Evolutionary conservation across 148 eudicot species (phyloP), one percentile per base, ranked within the genome.

Genomic region (Euryodendron excelsum): DNA sequence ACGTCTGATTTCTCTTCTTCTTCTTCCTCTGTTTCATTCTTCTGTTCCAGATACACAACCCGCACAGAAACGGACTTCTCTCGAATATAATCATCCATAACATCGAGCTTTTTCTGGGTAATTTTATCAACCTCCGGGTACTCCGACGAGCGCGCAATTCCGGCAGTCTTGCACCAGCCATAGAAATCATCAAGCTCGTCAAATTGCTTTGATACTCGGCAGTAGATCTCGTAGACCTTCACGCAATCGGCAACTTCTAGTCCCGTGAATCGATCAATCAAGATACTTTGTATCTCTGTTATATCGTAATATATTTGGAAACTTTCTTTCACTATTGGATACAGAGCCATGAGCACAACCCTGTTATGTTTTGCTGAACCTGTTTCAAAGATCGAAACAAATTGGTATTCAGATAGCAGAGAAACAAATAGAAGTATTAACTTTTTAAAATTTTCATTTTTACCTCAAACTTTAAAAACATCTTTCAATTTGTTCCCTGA

Each of bases 171-270:
- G 81, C 87, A 82, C 97, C 97, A 93, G 28, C 12, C 59, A 69
- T 90, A 96, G 83, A 87, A 96, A 2, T 60, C 76, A 28, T 89
- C 87, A 1, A 96, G 91, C 82, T 96, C 97, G 3, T 93, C 93
- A 12, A 88, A 93, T 75, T 96, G 98, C 61, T 93, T 96, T 5
- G 94, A 81, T 5, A 88, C 70, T 0, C 94, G 89, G 27, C 76
- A 67, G 77, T 90, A 90, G 48, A 88, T 83, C 5, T 92, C 91
- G 41, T 84, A 74, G 28, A 88, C 88, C 64, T 83, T 89, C 39
- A 87, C 82, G 39, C 89, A 84, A 0, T 96, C 90, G 1, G 87
- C 55, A 11, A 91, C 47, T 3, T 89, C 89, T 5, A 96, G 81
- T 72, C 86, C 89, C 84, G 82, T 81, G 87, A 96, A 96, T 30